Conservation (phyloP, 2,329 filamentous ascomycete genomes). For the Magnaporthales sp. region DNA sequence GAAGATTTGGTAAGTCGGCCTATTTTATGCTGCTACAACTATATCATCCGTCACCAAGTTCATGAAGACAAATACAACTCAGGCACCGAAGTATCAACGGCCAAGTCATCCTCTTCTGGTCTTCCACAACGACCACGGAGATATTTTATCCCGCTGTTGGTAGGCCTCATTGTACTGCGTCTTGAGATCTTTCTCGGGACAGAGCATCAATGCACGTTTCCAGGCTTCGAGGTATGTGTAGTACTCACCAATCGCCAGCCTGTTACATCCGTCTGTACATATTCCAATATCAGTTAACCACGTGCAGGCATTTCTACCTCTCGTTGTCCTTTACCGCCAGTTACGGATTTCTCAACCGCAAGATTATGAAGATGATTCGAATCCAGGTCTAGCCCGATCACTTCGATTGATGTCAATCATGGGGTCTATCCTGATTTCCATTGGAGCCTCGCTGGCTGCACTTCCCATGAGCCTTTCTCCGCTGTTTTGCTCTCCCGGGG, state of each 20-base stretch:
- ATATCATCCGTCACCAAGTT: neutral
- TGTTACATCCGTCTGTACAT: neutral
- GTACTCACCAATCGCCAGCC: neutral
- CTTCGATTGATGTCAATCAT: neutral
- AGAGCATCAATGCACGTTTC: conserved; percentile 40
- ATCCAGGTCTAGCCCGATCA: neutral
- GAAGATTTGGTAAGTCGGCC: conserved; percentile 30
- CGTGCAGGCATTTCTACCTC: neutral
- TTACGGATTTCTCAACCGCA: neutral
- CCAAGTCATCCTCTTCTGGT: conserved; percentile 1
- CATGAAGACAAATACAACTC: neutral
- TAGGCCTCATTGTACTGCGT: conserved; percentile 35
- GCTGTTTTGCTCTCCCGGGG: conserved; percentile 40
- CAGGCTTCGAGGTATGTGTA: conserved; percentile 36
- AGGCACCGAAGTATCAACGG: neutral
- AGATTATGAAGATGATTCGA: neutral
- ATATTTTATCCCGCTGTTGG: conserved; percentile 33
- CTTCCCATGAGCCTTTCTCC: conserved; percentile 34
- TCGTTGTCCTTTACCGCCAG: neutral
- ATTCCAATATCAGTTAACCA: neutral
- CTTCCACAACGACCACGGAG: conserved; percentile 29
- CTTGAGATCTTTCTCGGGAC: conserved; percentile 38
- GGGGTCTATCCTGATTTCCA: conserved; percentile 26
- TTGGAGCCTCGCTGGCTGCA: conserved; percentile 31
- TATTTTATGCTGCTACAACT: neutral